Evolutionary conservation across 768 basidiomycete species (phyloP).

Genomic region (Clavaria fumosa): DNA sequence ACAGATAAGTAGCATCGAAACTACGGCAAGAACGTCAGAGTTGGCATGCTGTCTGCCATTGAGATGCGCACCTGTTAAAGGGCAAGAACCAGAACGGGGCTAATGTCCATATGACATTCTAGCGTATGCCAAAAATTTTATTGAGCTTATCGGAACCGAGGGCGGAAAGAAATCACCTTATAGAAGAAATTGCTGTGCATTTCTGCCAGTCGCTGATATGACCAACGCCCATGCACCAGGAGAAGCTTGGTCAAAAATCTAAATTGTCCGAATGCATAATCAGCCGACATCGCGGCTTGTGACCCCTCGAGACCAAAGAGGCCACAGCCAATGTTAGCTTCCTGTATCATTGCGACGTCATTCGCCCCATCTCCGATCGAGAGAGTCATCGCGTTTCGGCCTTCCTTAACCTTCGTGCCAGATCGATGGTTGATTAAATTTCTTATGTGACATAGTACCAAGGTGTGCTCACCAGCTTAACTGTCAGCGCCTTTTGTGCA

Average conservation of each 20-base stretch:
- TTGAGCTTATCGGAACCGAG: constrained; percentile 5
- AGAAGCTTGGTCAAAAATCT: constrained; percentile 82
- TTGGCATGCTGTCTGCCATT: neutral
- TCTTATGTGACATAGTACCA: constrained; percentile 3
- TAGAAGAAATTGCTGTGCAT: constrained; percentile 99
- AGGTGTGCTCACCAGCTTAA: constrained; percentile 54
- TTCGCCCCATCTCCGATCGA: constrained; percentile 97
- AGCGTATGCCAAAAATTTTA: constrained; percentile 1
- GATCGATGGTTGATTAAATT: constrained; percentile 1
- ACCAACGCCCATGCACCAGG: constrained; percentile 93
- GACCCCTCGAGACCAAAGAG: constrained; percentile 89
- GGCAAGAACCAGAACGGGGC: constrained; percentile 90
- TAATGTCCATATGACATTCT: constrained; percentile 90
- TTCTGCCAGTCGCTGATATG: constrained; percentile 88
- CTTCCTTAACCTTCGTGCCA: constrained; percentile 69
- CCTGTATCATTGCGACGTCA: constrained; percentile 99
- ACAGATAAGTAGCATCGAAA: constrained; percentile 90
- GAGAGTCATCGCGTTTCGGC: constrained; percentile 87
- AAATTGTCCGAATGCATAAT: constrained; percentile 97
- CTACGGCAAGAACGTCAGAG: constrained; percentile 15
- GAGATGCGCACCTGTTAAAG: constrained; percentile 53
- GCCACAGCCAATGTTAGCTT: constrained; percentile 95
- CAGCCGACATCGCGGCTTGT: constrained; percentile 97
- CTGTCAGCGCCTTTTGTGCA: constrained; percentile 94
- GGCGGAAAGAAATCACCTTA: constrained; percentile 41